Conservation (phyloP, 228 moss, liverwort and hornwort genomes). For the Sphagnum magellanicum region DNA sequence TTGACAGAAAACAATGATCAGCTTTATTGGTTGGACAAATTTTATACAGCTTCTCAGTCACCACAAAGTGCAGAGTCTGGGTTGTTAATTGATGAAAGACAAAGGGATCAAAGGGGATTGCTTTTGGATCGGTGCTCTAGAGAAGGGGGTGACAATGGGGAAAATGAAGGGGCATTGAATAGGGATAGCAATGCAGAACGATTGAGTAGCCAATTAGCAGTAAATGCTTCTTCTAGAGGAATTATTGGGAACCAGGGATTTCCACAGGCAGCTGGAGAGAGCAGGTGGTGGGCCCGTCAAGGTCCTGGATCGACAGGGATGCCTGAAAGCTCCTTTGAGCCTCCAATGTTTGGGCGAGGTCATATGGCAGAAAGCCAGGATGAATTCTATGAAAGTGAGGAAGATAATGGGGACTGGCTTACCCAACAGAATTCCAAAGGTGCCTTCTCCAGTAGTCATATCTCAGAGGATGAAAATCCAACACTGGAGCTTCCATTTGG, state of each 20-base stretch:
- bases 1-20: slow-evolving; percentile 44
- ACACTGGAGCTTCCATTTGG: slow-evolving; percentile 86
- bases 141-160: slow-evolving; percentile 4
- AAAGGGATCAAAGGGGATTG: slow-evolving; percentile 20
- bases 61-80: slow-evolving; percentile 59
- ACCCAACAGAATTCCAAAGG: slow-evolving; percentile 45
- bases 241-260: slow-evolving; percentile 68
- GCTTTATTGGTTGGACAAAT: slow-evolving; percentile 88
- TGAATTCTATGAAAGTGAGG: slow-evolving; percentile 89
- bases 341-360: slow-evolving; percentile 67
- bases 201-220: slow-evolving; percentile 25
- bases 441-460: slow-evolving; percentile 51
- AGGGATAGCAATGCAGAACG: slow-evolving; percentile 26
- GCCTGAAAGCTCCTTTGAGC: slow-evolving; percentile 85
- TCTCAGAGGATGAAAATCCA: slow-evolving; percentile 75
- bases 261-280: slow-evolving; percentile 64
- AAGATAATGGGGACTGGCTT: slow-evolving; percentile 85
- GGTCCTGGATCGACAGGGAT: slow-evolving; percentile 63
- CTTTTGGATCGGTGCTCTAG: slow-evolving; percentile 7
- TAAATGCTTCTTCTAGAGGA: slow-evolving; percentile 47
- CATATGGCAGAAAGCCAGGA: slow-evolving; percentile 77
- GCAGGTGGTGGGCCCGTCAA: slow-evolving; percentile 93
- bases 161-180: slow-evolving; percentile 20
- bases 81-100: slow-evolving; percentile 38
- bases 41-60: slow-evolving; percentile 85